These are phyloP conservation scores for Rhodofomes roseus DNA, from an alignment of 1,284 basidiomycete genomes.

Conservation along the genomic window DNA sequence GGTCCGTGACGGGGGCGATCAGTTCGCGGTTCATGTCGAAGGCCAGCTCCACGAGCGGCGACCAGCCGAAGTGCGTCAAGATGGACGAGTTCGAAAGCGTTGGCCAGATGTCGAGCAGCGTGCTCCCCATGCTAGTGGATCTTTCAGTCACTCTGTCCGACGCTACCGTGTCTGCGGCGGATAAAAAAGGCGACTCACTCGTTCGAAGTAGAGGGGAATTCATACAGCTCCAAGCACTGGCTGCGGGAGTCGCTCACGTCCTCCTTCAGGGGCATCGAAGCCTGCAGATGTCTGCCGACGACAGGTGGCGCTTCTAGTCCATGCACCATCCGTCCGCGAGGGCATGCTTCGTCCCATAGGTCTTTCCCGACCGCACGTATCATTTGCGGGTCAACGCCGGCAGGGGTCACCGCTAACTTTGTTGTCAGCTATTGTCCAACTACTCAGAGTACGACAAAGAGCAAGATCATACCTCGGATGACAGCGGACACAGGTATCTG, in stretches of 20 bases:
- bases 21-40: conserved; percentile 30
- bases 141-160: background rate
- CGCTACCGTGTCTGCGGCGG: too few species aligned
- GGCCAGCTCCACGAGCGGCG: conserved; percentile 33
- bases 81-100: conserved; percentile 35
- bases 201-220: background rate
- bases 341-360: background rate
- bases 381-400: background rate
- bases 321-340: background rate
- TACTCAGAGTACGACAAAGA: background rate
- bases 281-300: background rate
- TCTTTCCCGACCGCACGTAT: background rate
- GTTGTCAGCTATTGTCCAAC: background rate
- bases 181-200: background rate
- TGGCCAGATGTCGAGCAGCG: conserved; percentile 33
- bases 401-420: background rate
- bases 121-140: conserved; percentile 19
- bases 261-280: background rate
- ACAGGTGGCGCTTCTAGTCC: too few species aligned
- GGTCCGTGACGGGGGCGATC: conserved; percentile 23
- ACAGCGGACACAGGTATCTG: background rate
- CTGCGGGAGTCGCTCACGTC: too few species aligned
- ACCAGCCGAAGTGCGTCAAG: conserved; percentile 36
- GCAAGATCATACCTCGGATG: background rate
- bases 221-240: background rate